phyloP scores from a whole-genome alignment of 1,139 yeast species.

The Chernovozyma aurita region DNA sequence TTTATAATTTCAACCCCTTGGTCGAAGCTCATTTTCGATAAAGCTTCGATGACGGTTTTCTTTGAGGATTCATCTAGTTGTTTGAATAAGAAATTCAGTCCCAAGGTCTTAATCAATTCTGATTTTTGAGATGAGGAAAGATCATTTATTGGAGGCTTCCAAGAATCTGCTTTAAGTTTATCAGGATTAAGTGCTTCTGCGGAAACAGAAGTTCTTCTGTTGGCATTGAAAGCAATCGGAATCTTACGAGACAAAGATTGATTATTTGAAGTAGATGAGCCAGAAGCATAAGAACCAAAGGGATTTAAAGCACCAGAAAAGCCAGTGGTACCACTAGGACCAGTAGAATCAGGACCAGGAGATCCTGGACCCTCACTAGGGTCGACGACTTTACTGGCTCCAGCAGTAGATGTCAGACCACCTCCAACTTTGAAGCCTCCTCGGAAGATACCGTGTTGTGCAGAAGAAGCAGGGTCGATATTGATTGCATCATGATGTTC shows the following conservation, averaged over 20 bases:
- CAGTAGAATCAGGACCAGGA: constrained; percentile 1
- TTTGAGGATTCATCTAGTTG: constrained; percentile 73
- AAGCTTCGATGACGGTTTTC: constrained; percentile 74
- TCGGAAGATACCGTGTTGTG: constrained; percentile 9
- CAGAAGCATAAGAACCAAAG: constrained; percentile 1
- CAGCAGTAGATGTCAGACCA: neutral
- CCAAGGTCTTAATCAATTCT: constrained; percentile 67
- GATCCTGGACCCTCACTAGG: constrained; percentile 18
- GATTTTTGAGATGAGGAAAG: constrained; percentile 60
- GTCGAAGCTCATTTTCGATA: constrained; percentile 63
- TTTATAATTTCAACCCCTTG: constrained; percentile 67
- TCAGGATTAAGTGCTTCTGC: constrained; percentile 72
- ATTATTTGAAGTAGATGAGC: constrained; percentile 14
- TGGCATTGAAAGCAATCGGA: constrained; percentile 65
- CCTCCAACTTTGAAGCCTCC: constrained; percentile 9
- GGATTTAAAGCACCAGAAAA: neutral
- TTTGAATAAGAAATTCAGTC: constrained; percentile 76
- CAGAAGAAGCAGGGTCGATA: constrained; percentile 4
- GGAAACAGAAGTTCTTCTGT: constrained; percentile 82
- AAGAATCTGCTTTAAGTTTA: constrained; percentile 51
- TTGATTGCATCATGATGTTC: constrained; percentile 6
- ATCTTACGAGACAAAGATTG: constrained; percentile 17
- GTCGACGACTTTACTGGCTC: constrained; percentile 12
- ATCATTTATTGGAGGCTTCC: constrained; percentile 72
- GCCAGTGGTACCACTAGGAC: too few species aligned